phyloP scores from a whole-genome alignment of 106 monocot species.

The Dendrobium huoshanense region DNA sequence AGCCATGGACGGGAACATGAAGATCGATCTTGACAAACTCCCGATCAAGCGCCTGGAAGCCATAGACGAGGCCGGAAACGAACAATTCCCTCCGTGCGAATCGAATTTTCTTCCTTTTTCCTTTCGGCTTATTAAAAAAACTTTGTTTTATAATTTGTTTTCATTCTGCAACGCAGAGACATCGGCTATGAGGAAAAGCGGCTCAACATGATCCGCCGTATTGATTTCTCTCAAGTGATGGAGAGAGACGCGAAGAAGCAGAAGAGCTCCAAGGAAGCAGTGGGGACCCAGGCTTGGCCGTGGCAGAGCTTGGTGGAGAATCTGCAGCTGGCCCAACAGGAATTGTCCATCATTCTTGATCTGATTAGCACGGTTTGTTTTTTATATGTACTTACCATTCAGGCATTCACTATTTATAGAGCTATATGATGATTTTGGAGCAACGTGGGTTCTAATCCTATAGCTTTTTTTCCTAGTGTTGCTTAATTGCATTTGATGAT shows the following conservation, averaged over 20 bases:
- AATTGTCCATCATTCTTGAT: constrained; percentile 74
- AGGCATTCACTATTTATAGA: too few species aligned
- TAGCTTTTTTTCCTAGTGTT: neutral
- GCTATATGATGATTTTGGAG: neutral
- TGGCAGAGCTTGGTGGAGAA: constrained; percentile 91
- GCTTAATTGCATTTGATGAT: neutral
- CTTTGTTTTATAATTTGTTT: neutral
- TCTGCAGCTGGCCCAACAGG: constrained; percentile 72
- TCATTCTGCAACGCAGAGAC: constrained; percentile 36
- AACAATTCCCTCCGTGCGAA: constrained; percentile 74
- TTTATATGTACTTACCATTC: neutral
- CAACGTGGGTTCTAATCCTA: neutral
- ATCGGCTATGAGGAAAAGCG: constrained; percentile 73
- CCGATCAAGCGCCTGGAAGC: constrained; percentile 90
- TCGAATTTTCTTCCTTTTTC: neutral
- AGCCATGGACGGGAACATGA: constrained; percentile 18
- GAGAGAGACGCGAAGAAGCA: constrained; percentile 64
- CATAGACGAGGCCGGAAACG: constrained; percentile 75
- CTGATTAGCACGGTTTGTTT: constrained; percentile 58
- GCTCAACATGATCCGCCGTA: constrained; percentile 58
- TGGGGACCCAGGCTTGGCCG: constrained; percentile 34
- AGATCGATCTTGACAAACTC: constrained; percentile 86
- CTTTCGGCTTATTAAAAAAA: neutral
- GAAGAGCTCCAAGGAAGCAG: constrained; percentile 35
- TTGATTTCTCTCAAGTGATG: constrained; percentile 76